These are phyloP conservation scores for Tephrocybe sp. DNA, from an alignment of 768 basidiomycete genomes.

Conservation along the genomic window DNA sequence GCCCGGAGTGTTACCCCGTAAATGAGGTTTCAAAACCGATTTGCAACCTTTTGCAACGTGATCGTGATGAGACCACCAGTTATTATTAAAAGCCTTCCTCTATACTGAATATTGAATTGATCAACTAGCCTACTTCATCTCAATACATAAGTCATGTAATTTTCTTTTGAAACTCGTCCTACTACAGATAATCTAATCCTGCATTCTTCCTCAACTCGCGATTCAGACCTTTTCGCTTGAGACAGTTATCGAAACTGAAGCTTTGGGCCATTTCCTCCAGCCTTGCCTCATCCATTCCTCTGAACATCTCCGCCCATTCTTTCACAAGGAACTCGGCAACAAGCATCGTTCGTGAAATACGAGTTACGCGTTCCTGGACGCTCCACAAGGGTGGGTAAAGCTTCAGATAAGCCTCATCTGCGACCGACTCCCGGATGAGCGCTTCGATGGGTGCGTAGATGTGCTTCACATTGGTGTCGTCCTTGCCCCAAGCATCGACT, in stretches of 20 bases:
- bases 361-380: conserved; percentile 50
- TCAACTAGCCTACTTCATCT: no score
- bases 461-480: conserved; percentile 52
- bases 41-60: no score
- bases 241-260: conserved; percentile 70
- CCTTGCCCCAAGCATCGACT: conserved; percentile 79
- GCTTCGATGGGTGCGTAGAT: conserved; percentile 66
- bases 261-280: conserved; percentile 71
- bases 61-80: no score
- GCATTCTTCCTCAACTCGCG: conserved; percentile 40
- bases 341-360: conserved; percentile 65
- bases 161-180: no score
- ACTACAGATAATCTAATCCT: no score
- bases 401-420: conserved; percentile 37
- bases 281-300: conserved; percentile 53
- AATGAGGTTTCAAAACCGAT: no score
- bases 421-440: conserved; percentile 52
- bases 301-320: conserved; percentile 73
- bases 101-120: no score
- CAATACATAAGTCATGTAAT: no score
- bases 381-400: conserved; percentile 69
- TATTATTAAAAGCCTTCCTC: no score
- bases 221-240: conserved; percentile 67
- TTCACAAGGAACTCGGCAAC: conserved; percentile 67
- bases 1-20: no score